Evolutionary conservation across 345 rosid genomes (phyloP).

Genomic region (Clarkia xantiana): DNA sequence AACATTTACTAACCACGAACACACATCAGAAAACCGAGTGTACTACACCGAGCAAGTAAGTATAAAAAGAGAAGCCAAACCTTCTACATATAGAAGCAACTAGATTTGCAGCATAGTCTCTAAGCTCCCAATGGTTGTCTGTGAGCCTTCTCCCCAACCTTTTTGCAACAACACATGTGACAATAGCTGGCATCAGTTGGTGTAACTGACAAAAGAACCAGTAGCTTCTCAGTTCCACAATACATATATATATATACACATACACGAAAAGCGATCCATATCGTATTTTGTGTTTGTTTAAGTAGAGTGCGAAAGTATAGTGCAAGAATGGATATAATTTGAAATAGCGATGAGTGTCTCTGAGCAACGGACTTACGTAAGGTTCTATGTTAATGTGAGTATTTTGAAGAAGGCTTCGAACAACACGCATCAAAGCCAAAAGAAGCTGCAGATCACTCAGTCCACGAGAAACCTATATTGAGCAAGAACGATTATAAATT

Average conservation of each 20-base stretch:
- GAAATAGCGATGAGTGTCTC: too few species aligned
- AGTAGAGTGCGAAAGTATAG: too few species aligned
- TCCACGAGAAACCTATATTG: slow-evolving; percentile 76
- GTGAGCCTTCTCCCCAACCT: slow-evolving; percentile 80
- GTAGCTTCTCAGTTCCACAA: slow-evolving; percentile 17
- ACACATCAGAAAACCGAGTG: too few species aligned
- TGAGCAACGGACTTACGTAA: slow-evolving; percentile 47
- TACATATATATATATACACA: slow-evolving; percentile 4
- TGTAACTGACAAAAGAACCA: slow-evolving; percentile 63
- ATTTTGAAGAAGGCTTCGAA: slow-evolving; percentile 73
- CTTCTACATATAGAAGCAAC: slow-evolving; percentile 88
- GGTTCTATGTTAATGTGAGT: slow-evolving; percentile 83
- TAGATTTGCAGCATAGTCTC: slow-evolving; percentile 74
- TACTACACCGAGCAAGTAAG: neutral
- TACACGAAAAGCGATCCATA: neutral
- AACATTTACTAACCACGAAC: too few species aligned
- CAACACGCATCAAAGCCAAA: slow-evolving; percentile 86
- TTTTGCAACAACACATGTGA: slow-evolving; percentile 91
- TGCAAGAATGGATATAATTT: too few species aligned
- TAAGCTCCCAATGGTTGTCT: slow-evolving; percentile 96
- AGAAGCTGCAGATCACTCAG: slow-evolving; percentile 65
- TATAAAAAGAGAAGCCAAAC: slow-evolving; percentile 22
- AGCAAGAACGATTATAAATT: slow-evolving; percentile 11
- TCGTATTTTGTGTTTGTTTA: too few species aligned
- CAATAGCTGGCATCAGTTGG: slow-evolving; percentile 98